Conservation (phyloP, 148 eudicot species). For the Mesembryanthemum crystallinum region DNA sequence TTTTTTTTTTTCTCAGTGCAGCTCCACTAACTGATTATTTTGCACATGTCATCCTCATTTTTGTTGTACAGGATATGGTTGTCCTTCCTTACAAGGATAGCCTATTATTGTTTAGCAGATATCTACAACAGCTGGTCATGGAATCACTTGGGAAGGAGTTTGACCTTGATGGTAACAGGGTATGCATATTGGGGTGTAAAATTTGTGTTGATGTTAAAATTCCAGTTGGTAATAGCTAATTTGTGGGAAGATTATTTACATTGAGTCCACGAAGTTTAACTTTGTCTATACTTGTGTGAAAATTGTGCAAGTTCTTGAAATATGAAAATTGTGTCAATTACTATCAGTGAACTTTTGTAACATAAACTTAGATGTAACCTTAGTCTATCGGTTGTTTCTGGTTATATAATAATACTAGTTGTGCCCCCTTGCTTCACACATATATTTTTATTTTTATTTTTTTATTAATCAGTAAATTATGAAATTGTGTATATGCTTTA, state of each 20-base stretch:
- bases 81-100: conserved; percentile 99
- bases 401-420: background rate
- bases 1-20: background rate
- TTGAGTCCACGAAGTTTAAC: background rate
- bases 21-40: conserved; percentile 5
- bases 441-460: background rate
- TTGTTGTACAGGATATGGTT: conserved; percentile 77
- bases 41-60: background rate
- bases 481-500: too few species aligned
- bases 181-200: conserved; percentile 26
- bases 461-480: background rate
- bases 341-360: background rate
- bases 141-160: conserved; percentile 98
- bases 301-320: background rate
- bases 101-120: conserved; percentile 85
- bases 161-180: conserved; percentile 94
- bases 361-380: background rate
- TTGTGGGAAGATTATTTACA: background rate
- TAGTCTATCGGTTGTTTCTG: background rate
- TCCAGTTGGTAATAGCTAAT: background rate
- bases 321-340: background rate
- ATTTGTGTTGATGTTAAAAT: background rate
- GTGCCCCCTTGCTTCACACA: background rate
- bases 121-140: conserved; percentile 97
- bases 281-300: background rate